A percentile compares a stretch with the other conserved stretches of the same genome.
phyloP scores from a whole-genome alignment of 768 basidiomycete species.

The Fistulinella prunicolor region DNA sequence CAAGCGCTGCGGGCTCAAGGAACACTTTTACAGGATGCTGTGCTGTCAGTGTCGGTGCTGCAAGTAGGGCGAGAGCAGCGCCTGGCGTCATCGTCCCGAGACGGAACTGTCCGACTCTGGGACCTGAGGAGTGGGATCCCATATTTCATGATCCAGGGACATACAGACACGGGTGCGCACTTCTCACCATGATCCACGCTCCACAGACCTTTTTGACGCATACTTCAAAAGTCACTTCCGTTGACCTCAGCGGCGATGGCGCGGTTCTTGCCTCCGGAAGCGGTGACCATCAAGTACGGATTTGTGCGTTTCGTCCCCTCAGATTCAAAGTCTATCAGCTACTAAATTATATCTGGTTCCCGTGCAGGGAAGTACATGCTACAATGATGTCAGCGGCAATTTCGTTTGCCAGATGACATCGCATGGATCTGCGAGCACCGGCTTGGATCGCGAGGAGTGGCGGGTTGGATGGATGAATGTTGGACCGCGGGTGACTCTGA shows the following conservation, averaged over 20 bases:
- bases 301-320: conserved; percentile 31
- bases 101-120: conserved; percentile 37
- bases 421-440: conserved; percentile 1
- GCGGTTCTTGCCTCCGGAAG: conserved; percentile 35
- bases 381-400: conserved; percentile 18
- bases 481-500: conserved; percentile 4
- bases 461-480: conserved; percentile 1
- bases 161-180: conserved; percentile 33
- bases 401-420: not conserved
- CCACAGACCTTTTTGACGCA: conserved; percentile 10
- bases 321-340: conserved; percentile 11
- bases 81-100: conserved; percentile 38
- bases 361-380: conserved; percentile 26
- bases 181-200: conserved; percentile 21
- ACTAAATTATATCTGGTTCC: conserved; percentile 11
- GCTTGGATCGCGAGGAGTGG: conserved; percentile 11
- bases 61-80: conserved; percentile 33
- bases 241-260: conserved; percentile 36
- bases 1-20: not conserved
- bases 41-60: conserved; percentile 29
- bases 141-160: conserved; percentile 36
- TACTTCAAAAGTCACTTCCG: conserved; percentile 32
- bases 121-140: conserved; percentile 30
- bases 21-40: conserved; percentile 25
- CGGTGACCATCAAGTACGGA: conserved; percentile 36